A percentile compares a stretch with the other conserved stretches of the same genome.
These are phyloP conservation scores for Fusarium clavum DNA, from an alignment of 2,329 filamentous ascomycete species.

Conservation along the genomic window DNA sequence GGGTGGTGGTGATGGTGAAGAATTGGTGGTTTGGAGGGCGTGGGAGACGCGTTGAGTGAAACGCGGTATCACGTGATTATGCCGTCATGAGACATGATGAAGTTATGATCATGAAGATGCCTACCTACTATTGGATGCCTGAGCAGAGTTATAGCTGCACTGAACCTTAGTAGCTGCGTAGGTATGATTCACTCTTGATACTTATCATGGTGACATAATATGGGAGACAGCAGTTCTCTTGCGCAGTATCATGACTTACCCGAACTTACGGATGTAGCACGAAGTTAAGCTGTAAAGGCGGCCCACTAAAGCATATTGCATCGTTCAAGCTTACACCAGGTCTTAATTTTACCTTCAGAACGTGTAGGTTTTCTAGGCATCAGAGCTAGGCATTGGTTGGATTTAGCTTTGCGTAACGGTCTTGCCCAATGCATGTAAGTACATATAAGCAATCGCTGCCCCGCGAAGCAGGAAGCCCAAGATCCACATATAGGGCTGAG, in stretches of 20 bases:
- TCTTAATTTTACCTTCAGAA: background rate
- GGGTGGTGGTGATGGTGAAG: background rate
- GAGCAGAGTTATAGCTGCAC: background rate
- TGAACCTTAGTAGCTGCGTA: no score
- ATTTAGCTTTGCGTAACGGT: background rate
- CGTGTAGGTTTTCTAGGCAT: background rate
- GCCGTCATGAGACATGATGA: conserved; percentile 1
- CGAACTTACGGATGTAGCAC: background rate
- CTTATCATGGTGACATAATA: background rate
- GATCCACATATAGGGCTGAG: conserved; percentile 49
- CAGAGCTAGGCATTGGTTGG: background rate
- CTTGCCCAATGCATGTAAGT: background rate
- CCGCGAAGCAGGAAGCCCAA: conserved; percentile 12
- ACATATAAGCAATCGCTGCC: conserved; percentile 16
- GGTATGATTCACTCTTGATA: background rate
- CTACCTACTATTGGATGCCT: background rate
- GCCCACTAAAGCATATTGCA: background rate
- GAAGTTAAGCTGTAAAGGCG: background rate
- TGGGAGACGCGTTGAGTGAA: conserved; percentile 41
- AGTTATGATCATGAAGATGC: background rate
- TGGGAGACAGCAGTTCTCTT: background rate
- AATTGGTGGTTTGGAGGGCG: conserved; percentile 14
- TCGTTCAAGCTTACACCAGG: background rate
- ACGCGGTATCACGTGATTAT: conserved; percentile 45
- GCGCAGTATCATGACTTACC: background rate